Conservation (phyloP, 23 red algal species). For the Gracilaria gracilis region DNA sequence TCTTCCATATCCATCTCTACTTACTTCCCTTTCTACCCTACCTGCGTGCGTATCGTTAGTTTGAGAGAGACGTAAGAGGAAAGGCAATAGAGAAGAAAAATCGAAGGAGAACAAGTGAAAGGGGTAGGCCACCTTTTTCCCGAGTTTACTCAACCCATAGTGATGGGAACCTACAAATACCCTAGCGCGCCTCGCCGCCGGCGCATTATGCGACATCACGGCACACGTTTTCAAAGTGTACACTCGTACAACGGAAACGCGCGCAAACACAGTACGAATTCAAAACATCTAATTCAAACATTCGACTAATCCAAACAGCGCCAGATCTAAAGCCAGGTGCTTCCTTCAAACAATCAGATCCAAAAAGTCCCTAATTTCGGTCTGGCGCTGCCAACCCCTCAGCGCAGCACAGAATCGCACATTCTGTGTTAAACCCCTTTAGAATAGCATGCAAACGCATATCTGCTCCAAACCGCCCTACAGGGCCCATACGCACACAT, state of each 20-base stretch:
- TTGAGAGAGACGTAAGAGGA: too few species aligned
- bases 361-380: not conserved
- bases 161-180: slow-evolving; percentile 8
- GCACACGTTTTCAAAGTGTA: not conserved
- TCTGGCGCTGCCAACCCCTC: not conserved
- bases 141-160: not conserved
- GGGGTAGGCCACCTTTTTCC: not conserved
- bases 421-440: too few species aligned
- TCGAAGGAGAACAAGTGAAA: not conserved
- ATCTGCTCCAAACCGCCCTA: too few species aligned
- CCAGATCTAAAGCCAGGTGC: not conserved
- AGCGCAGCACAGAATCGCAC: not conserved
- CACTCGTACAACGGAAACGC: not conserved
- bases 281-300: not conserved
- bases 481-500: not conserved
- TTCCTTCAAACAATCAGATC: not conserved
- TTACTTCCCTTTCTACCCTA: too few species aligned
- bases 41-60: too few species aligned
- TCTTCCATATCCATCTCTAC: too few species aligned
- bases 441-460: too few species aligned
- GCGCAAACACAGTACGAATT: slow-evolving; percentile 7
- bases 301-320: too few species aligned
- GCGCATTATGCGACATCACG: not conserved
- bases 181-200: not conserved
- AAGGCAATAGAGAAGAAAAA: not conserved